Evolutionary conservation across 192 early-diverging fungal species (phyloP).

Genomic region (Podila minutissima): DNA sequence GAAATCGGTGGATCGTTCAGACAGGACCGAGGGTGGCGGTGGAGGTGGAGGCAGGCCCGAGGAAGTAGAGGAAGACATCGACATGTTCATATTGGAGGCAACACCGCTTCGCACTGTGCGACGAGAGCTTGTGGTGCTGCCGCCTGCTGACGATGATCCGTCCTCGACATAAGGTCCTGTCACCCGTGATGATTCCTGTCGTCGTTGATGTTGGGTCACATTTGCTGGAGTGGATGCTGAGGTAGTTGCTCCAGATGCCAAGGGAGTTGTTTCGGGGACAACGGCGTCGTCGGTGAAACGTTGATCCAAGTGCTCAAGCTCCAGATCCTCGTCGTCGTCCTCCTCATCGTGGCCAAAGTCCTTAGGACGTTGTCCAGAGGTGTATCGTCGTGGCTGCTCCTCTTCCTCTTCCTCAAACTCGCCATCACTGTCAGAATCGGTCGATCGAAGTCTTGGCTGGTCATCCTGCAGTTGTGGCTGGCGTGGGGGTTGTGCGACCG

Average conservation of each 20-base stretch:
- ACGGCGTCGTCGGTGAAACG: background rate
- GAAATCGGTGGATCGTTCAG: constrained; percentile 41
- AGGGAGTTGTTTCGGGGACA: background rate
- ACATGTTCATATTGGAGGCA: constrained; percentile 15
- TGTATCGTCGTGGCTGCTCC: background rate
- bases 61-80: constrained; percentile 31
- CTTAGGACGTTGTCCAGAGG: background rate
- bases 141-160: constrained; percentile 16
- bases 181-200: background rate
- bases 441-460: background rate
- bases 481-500: constrained; percentile 10
- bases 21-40: constrained; percentile 37
- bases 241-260: background rate
- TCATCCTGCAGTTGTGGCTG: constrained; percentile 41
- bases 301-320: background rate
- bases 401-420: constrained; percentile 44
- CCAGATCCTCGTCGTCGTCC: constrained; percentile 16
- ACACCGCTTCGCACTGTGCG: constrained; percentile 21
- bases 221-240: background rate
- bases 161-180: constrained; percentile 8
- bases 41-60: constrained; percentile 18
- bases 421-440: constrained; percentile 17
- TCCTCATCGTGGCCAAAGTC: constrained; percentile 35
- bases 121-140: constrained; percentile 16
- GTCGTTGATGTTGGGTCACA: background rate